Percentiles rank a stretch among this genome's conserved stretches.
Evolutionary conservation across 805 yeast species (phyloP).

Genomic region (Saccharomycopsis microspora): DNA sequence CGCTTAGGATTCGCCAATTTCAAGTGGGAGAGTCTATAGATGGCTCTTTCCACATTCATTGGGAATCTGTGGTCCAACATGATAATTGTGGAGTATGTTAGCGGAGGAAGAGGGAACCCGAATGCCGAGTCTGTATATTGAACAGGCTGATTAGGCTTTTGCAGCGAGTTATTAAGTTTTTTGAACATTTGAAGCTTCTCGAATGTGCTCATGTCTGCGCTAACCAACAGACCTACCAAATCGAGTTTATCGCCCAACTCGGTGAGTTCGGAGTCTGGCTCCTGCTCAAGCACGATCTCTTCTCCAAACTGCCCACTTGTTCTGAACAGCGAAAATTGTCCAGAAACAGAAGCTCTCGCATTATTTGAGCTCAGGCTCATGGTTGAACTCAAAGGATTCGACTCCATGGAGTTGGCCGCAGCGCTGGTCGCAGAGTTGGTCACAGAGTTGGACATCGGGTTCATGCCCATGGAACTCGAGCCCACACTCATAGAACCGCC

Average conservation of each 20-base stretch:
- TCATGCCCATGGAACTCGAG: too few species aligned
- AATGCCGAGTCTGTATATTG: constrained; percentile 69
- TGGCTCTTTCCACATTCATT: constrained; percentile 91
- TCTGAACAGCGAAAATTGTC: background rate
- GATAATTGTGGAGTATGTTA: constrained; percentile 61
- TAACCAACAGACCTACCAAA: constrained; percentile 11
- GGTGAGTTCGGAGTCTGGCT: background rate
- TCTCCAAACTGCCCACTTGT: background rate
- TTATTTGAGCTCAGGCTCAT: background rate
- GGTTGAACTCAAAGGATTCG: background rate
- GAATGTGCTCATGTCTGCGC: constrained; percentile 14
- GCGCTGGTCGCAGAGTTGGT: background rate
- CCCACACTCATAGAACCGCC: too few species aligned
- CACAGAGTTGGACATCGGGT: too few species aligned
- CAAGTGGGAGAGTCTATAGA: constrained; percentile 83
- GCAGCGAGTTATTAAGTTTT: constrained; percentile 26
- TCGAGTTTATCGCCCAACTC: constrained; percentile 14
- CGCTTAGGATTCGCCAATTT: constrained; percentile 91
- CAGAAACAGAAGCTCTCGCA: background rate
- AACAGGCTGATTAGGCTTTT: constrained; percentile 43
- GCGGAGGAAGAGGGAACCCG: constrained; percentile 79
- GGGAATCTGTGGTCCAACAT: constrained; percentile 86
- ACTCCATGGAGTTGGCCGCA: background rate
- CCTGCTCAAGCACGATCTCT: too few species aligned
- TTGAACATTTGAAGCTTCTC: constrained; percentile 20